Evolutionary conservation across 805 yeast species (phyloP), one percentile per base, ranked within the genome.

Genomic region (Sungouiozyma ichnusensis): DNA sequence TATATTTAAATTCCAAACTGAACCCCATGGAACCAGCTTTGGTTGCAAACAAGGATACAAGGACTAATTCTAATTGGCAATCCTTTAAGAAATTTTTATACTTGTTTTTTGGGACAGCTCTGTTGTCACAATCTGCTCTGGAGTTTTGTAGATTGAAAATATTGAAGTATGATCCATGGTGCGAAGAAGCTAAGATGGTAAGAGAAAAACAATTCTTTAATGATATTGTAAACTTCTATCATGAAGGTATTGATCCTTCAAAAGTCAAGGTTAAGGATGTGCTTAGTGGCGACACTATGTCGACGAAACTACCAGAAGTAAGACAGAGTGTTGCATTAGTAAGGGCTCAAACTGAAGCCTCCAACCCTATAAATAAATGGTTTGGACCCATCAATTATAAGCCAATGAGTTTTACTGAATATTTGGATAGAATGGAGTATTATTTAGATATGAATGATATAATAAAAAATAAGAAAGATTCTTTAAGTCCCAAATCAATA

Each of bases 101-200:
- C 37, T 44, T 63, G 1, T 32, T 64, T 0, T 49, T 63, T 1
- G 85, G 85, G 6, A 47, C 74, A 0, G 62, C 66, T 16, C 49
- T 76, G 14, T 53, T 77, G n/a, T 71, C 73, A 46, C 71, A 73
- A 41, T 66, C 82, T 2, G 72, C 77, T 2, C 54, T 80, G 31
- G 90, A 81, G 51, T 49, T 69, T 5, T 65, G 74, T 14, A 64
- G 88, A 41, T 49, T 79, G 33, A 51, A 49, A 6, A 20, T 67
- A 38, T 40, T 68, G 13, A 67, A 67, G 35, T 67, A 65, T 45
- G 88, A 81, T 53, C 88, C 88, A 8, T 81, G 88, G 88, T 68
- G 61, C 19, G 85, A 77, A 27, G 86, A 81, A 52, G 84, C 86
- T 2, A 67, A 59, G 37, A 52, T 55, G 15, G 80, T 76, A 29